Conservation (phyloP, 2,329 filamentous ascomycete species). For the Hypoxylon sp. region DNA sequence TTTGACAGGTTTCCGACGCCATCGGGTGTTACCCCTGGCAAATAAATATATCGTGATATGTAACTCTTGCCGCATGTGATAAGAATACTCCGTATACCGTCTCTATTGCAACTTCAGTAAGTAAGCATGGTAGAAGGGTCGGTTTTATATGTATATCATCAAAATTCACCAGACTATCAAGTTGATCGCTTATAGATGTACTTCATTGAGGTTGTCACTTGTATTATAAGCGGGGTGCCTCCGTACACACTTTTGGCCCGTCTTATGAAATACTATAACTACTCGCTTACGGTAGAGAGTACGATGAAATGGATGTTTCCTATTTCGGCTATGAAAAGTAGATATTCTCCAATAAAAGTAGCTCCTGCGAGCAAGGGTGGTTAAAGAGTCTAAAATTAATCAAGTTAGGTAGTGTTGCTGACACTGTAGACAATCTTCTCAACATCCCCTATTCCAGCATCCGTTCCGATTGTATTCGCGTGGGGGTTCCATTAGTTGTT, state of each 20-base stretch:
- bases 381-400: constrained; percentile 40
- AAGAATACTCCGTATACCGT: constrained; percentile 18
- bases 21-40: constrained; percentile 44
- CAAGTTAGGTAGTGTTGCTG: constrained; percentile 25
- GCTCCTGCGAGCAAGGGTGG: constrained; percentile 43
- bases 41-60: constrained; percentile 31
- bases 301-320: constrained; percentile 36
- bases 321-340: constrained; percentile 41
- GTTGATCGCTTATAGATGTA: background rate
- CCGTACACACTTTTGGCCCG: too few relatives aligned
- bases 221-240: too few relatives aligned
- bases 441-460: constrained; percentile 1
- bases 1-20: constrained; percentile 41
- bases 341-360: constrained; percentile 40
- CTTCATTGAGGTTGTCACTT: background rate
- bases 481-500: constrained; percentile 5
- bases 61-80: constrained; percentile 31
- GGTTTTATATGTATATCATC: background rate
- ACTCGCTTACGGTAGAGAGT: constrained; percentile 13
- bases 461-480: constrained; percentile 19
- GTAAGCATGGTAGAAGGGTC: background rate
- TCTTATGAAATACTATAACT: background rate
- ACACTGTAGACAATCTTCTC: constrained; percentile 25
- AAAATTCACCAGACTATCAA: background rate
- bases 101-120: background rate